These are phyloP conservation scores for Septoria petroselini DNA, from an alignment of 2,329 filamentous ascomycete species.

Conservation along the genomic window DNA sequence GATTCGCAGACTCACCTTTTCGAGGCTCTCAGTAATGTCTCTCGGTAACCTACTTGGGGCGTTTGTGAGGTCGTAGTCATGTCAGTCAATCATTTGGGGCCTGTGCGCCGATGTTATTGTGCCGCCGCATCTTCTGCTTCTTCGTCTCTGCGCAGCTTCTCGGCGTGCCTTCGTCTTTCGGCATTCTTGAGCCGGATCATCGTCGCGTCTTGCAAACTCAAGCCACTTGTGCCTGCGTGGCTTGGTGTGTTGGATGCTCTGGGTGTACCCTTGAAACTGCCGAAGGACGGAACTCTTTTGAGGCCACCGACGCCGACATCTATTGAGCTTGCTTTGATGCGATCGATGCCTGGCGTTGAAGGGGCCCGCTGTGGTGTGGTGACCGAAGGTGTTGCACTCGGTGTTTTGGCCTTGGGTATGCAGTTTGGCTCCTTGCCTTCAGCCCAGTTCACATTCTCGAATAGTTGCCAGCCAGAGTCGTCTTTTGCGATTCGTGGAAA, in stretches of 20 bases:
- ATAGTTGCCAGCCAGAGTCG: slow-evolving; percentile 44
- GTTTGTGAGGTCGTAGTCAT: no score
- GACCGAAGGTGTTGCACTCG: not conserved
- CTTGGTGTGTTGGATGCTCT: slow-evolving; percentile 18
- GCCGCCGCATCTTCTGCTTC: slow-evolving; percentile 19
- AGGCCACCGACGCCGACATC: slow-evolving; percentile 1
- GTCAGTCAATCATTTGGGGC: no score
- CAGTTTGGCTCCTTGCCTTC: slow-evolving; percentile 52
- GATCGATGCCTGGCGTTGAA: slow-evolving; percentile 3
- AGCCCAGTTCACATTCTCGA: slow-evolving; percentile 57
- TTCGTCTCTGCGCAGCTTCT: slow-evolving; percentile 44
- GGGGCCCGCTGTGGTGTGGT: not conserved
- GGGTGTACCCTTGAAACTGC: slow-evolving; percentile 39
- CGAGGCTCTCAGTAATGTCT: no score
- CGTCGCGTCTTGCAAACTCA: slow-evolving; percentile 42
- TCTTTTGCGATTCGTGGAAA: slow-evolving; percentile 30
- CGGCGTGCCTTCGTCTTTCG: slow-evolving; percentile 45
- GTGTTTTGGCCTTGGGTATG: slow-evolving; percentile 27
- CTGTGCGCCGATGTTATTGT: no score
- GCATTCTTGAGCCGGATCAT: slow-evolving; percentile 47
- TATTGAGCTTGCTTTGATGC: not conserved
- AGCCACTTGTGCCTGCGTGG: slow-evolving; percentile 11
- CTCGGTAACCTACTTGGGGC: no score
- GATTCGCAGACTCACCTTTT: no score
- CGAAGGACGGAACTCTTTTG: slow-evolving; percentile 44